Conservation (phyloP, 1,139 yeast genomes). For the Diutina scorzettiae region DNA sequence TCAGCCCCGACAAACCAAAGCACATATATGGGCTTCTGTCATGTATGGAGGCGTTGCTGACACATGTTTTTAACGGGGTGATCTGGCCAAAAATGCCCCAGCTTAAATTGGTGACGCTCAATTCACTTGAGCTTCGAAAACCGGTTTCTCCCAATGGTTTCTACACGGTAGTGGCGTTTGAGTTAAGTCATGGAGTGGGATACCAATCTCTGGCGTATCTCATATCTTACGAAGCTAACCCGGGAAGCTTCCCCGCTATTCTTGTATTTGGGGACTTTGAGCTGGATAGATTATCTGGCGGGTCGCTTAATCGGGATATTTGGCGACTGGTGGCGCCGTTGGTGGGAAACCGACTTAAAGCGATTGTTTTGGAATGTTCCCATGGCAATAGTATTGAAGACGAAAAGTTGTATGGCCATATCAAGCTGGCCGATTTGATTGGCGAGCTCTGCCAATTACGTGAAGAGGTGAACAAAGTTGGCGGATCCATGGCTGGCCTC, state of each 20-base stretch:
- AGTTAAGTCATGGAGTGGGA: conserved; percentile 29
- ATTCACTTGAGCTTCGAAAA: conserved; percentile 12
- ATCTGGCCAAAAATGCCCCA: conserved; percentile 70
- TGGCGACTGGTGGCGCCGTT: conserved; percentile 48
- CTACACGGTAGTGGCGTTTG: conserved; percentile 21
- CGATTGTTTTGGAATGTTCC: conserved; percentile 71
- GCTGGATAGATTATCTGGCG: conserved; percentile 40
- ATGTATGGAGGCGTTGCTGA: conserved; percentile 31
- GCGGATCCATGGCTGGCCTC: conserved; percentile 25
- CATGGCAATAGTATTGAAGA: conserved; percentile 35
- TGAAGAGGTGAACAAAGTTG: conserved; percentile 17
- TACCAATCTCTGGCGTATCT: conserved; percentile 41
- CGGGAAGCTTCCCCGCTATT: conserved; percentile 19
- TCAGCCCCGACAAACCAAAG: conserved; percentile 20
- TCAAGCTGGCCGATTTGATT: conserved; percentile 55
- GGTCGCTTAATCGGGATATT: conserved; percentile 31
- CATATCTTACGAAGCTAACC: conserved; percentile 15
- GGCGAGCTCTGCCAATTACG: conserved; percentile 29
- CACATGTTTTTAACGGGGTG: conserved; percentile 56
- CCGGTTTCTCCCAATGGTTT: conserved; percentile 11
- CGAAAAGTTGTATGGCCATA: conserved; percentile 54
- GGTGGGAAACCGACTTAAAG: conserved; percentile 30
- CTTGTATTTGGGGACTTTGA: conserved; percentile 77
- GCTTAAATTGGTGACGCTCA: conserved; percentile 19
- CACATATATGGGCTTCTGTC: conserved; percentile 6